These are phyloP conservation scores for Trypanosoma rangeli DNA, from an alignment of 208 protist genomes.

Conservation along the genomic window DNA sequence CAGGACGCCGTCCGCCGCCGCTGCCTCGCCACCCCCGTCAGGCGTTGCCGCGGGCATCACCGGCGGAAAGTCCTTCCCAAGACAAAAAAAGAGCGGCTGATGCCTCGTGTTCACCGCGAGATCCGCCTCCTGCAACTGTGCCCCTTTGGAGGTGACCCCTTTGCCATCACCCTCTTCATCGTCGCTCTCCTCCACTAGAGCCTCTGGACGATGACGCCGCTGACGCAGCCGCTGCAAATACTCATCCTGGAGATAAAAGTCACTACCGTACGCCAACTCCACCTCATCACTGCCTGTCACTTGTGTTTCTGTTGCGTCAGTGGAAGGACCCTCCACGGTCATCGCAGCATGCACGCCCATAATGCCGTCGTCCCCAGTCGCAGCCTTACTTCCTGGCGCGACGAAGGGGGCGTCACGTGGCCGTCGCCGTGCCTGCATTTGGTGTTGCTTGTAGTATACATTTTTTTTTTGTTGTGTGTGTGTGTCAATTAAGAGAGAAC, in stretches of 20 bases:
- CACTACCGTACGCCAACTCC: slow-evolving; percentile 59
- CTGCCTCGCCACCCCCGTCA: neutral
- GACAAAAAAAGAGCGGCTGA: slow-evolving; percentile 65
- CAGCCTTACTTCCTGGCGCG: neutral
- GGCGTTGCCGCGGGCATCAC: neutral
- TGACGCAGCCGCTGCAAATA: slow-evolving; percentile 15
- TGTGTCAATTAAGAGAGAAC: slow-evolving; percentile 19
- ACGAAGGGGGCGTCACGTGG: neutral
- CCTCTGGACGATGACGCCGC: neutral
- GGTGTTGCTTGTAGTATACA: neutral
- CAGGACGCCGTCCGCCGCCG: slow-evolving; percentile 6
- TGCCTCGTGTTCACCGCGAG: slow-evolving; percentile 22
- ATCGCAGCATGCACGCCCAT: neutral
- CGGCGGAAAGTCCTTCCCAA: slow-evolving; percentile 65
- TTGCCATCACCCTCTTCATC: slow-evolving; percentile 1
- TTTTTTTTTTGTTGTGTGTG: too few species aligned
- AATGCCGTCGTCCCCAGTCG: neutral
- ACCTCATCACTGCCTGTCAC: slow-evolving; percentile 52
- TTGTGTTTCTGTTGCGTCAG: slow-evolving; percentile 48
- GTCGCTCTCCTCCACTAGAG: neutral
- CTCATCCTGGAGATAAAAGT: slow-evolving; percentile 61
- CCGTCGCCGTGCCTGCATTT: slow-evolving; percentile 4
- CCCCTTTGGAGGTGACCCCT: neutral
- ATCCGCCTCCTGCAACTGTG: slow-evolving; percentile 3
- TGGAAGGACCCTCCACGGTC: slow-evolving; percentile 4